A percentile compares a stretch with the other conserved stretches of the same genome.
phyloP scores from a whole-genome alignment of 192 early-diverging fungal genomes.

The Chytriomyces sp. region DNA sequence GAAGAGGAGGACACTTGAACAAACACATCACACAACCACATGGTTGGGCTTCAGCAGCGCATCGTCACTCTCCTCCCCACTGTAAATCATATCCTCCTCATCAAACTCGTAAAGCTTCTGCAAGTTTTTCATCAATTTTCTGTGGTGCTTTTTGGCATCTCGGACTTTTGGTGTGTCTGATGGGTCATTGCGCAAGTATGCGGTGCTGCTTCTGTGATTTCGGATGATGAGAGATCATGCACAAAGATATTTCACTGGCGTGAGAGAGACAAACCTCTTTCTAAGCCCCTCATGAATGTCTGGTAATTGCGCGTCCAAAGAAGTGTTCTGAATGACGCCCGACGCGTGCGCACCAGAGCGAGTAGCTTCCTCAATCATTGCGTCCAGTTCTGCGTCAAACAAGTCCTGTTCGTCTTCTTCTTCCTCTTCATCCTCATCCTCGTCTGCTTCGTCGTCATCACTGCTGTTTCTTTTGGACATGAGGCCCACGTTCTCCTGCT shows the following conservation, averaged over 20 bases:
- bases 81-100: not conserved
- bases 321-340: not conserved
- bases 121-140: slow-evolving; percentile 16
- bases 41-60: not conserved
- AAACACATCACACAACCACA: not conserved
- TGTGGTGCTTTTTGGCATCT: not conserved
- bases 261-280: slow-evolving; percentile 10
- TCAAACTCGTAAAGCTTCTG: slow-evolving; percentile 22
- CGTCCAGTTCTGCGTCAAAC: slow-evolving; percentile 12
- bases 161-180: not conserved
- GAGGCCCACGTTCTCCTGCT: too few species aligned
- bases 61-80: not conserved
- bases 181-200: too few species aligned
- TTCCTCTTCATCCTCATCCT: not conserved
- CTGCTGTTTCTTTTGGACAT: not conserved
- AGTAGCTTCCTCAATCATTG: slow-evolving; percentile 11
- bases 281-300: not conserved
- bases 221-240: too few species aligned
- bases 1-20: too few species aligned
- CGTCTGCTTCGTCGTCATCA: not conserved
- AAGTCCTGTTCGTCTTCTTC: not conserved
- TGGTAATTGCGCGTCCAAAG: not conserved
- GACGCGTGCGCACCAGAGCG: not conserved
- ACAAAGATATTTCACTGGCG: not conserved
- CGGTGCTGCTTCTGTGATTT: too few species aligned